Base-by-base conservation (phyloP, 2,329 filamentous ascomycete species). In the Talaromyces sp. region DNA sequence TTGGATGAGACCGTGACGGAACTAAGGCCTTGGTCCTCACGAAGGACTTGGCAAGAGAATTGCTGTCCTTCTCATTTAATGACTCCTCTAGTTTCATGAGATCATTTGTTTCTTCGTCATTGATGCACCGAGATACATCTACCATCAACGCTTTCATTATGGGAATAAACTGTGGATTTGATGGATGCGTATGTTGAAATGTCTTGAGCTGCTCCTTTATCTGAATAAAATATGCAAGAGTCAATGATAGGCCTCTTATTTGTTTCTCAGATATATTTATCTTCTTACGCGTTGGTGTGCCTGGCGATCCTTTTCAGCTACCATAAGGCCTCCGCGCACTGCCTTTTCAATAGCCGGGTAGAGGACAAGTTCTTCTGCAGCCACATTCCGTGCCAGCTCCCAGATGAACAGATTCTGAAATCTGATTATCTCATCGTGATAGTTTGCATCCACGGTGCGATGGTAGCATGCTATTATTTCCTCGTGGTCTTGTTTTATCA, bases 281-380 rank as follows among this genome's bases (percentile, higher is more conserved):
- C 41, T 9, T 46, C 41, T 46, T 46, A 46, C 41, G 10, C 41
- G 41, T 21, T 46, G 41, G 4, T 46, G 41, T 19, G 41, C 19
- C 2, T 71, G 64, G 8, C 81, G 75, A 66, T 84, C 81, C 50
- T 76, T 76, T 13, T 81, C 77, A 0, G 81, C 80, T 63, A 81
- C 69, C 2, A 68, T 64, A 35, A 75, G 72, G 53, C 82, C 81
- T 1, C 72, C 68, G 0, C 74, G 70, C 24, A 84, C 63, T 58
- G 81, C 69, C 61, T 80, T 78, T 65, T 84, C 80, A n/a, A 85
- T 71, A 2, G 80, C 81, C 0, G 83, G 83, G 63, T 84, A 84
- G 0, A 85, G 72, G 14, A 85, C 73, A 56, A 83, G 68, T 64
- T 84, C 82, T 62, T 84, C 80, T 13, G 77, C 79, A 53, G 83